Conservation (phyloP, 2,329 filamentous ascomycete genomes). For the Sphaerulina populicola region DNA sequence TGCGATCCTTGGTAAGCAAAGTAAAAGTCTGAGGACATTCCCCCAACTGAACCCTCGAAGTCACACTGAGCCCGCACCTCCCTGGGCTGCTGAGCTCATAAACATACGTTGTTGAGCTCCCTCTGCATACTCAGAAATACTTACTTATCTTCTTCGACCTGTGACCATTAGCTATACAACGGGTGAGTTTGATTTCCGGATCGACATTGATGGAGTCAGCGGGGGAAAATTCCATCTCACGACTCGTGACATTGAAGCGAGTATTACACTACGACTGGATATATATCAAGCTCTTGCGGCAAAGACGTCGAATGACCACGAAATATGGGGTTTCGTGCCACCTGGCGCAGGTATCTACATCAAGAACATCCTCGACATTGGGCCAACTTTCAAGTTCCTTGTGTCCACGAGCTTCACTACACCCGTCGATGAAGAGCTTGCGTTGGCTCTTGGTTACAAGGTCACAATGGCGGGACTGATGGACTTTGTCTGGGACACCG, state of each 20-base stretch:
- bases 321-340: conserved; percentile 7
- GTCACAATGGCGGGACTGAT: not conserved
- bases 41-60: no score
- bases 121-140: no score
- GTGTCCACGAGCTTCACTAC: conserved; percentile 4
- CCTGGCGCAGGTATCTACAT: conserved; percentile 10
- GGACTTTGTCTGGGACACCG: conserved; percentile 1
- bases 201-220: conserved; percentile 2
- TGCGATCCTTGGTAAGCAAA: conserved; percentile 5
- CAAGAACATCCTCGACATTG: conserved; percentile 9
- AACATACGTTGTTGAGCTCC: no score
- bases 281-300: conserved; percentile 4
- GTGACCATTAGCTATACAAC: not conserved
- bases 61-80: no score
- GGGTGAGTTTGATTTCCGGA: conserved; percentile 6
- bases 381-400: conserved; percentile 10
- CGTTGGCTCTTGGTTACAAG: conserved; percentile 8
- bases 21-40: no score
- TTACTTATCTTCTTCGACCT: no score
- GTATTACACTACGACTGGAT: not conserved
- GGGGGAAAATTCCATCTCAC: conserved; percentile 1
- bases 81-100: no score
- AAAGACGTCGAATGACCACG: not conserved
- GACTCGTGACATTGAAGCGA: not conserved
- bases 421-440: not conserved